Evolutionary conservation across 2,329 filamentous ascomycete species (phyloP), one percentile per base, ranked within the genome.

Genomic region (Mariannaea elegans): DNA sequence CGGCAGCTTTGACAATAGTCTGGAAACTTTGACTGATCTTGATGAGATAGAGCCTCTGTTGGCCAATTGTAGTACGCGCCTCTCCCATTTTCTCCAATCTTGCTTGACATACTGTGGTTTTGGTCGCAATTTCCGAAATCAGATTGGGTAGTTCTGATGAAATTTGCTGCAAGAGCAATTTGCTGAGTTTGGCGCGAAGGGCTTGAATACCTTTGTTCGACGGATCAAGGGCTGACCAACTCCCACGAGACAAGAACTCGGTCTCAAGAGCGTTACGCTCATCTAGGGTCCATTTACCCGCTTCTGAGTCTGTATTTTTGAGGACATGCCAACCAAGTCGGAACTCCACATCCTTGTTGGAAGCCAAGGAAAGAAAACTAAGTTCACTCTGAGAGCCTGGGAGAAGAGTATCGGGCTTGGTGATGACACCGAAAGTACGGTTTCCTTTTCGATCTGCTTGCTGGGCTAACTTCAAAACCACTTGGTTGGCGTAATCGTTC

Each of bases 401-500:
- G 21, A 58, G 38, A 8, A 74, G 53, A 1, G 69, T 73, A 48
- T 87, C 84, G 0, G 84, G 84, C 68, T 87, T 87, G 0, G 86
- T 88, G 61, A 87, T 82, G 56, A 87, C 78, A 3, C 84, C 84
- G 0, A 87, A 68, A 0, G 84, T 87, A 3, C 84, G 81, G 2
- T 41, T n/a, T 0, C 78, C 74, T 1, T 56, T 21, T 0, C 67
- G 61, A 21, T 74, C 72, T 0, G 67, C 57, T 3, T 53, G 21
- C 6, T 63, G 56, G 3, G 84, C 78, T 39, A 81, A 27, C 12
- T 82, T 77, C 0, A 86, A 73, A 4, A 91, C 81, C 4, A 80
- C 75, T 66, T 91, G 88, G 29, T 87, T 83, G 6, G 84, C 84
- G 61, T 81, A 82, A 52, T 90, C 84, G 34, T 80, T 81, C 50